Evolutionary conservation across 2,329 filamentous ascomycete genomes (phyloP).

Genomic region (Colletotrichum godetiae): DNA sequence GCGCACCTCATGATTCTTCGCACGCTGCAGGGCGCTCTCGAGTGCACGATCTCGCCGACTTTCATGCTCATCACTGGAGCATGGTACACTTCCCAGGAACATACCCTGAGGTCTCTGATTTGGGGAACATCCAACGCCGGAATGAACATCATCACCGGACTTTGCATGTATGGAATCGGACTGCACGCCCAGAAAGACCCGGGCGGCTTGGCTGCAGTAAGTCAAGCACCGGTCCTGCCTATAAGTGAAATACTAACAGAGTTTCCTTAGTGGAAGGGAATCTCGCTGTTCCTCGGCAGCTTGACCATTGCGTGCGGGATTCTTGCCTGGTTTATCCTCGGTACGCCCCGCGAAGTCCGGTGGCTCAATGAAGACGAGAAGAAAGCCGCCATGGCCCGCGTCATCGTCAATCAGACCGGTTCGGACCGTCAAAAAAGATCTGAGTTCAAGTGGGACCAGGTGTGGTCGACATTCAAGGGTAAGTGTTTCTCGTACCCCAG

Average conservation of each 20-base stretch:
- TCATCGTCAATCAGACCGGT: conserved; percentile 43
- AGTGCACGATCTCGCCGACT: conserved; percentile 45
- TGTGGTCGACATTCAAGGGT: conserved; percentile 41
- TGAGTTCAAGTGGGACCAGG: conserved; percentile 44
- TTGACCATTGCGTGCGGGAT: conserved; percentile 41
- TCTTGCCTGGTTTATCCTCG: conserved; percentile 42
- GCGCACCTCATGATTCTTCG: conserved; percentile 44
- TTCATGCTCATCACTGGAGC: conserved; percentile 46
- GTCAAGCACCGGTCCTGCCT: background rate
- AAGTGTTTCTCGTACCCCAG: too few species aligned
- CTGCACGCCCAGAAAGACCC: conserved; percentile 39
- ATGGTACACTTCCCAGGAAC: conserved; percentile 47
- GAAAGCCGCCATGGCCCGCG: conserved; percentile 42
- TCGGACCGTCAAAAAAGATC: conserved; percentile 41
- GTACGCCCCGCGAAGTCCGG: conserved; percentile 44
- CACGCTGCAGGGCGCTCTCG: conserved; percentile 42
- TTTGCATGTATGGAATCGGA: conserved; percentile 44
- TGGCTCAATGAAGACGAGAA: conserved; percentile 46
- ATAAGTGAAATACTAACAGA: background rate
- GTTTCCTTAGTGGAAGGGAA: conserved; percentile 39
- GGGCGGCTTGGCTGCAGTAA: conserved; percentile 38
- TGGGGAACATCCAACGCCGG: conserved; percentile 47
- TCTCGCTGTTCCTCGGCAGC: conserved; percentile 44
- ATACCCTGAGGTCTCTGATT: conserved; percentile 44
- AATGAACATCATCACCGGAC: conserved; percentile 45